Evolutionary conservation across 1,284 basidiomycete species (phyloP), one percentile per base, ranked within the genome.

Genomic region (Kalmanozyma brasiliensis): DNA sequence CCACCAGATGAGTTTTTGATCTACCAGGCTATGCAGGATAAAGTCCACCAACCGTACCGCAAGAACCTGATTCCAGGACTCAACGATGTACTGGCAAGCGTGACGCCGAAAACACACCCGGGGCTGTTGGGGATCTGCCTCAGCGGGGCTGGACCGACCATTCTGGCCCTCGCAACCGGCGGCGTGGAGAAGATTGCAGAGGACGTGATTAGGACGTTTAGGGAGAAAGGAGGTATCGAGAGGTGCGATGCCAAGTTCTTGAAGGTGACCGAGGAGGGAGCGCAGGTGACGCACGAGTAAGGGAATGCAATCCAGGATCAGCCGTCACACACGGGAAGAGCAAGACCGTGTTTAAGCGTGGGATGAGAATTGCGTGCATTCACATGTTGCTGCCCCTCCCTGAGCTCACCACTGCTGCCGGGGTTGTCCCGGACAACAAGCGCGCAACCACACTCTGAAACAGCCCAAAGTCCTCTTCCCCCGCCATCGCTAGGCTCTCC

Each of bases 11-110:
- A 93, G 0, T 89, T 90, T 37, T 88, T 99, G 23, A 98, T 98
- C 72, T 98, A 95, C 84, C 94, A 98, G 83, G 96, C 95, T 0
- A 98, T 98, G 96, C 97, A 98, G 82, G 96, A 99, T 84, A 89
- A 91, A 44, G 88, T 99, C 13, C 96, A 98, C 83, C 96, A 99
- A 82, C 96, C 96, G 0, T 98, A 98, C 83, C 89, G 96, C 32
- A 92, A 91, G 84, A 84, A 86, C 36, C 86, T 98, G 52, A 97
- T 99, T 61, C 96, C 96, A 37, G 96, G 95, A 29, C 86, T 82
- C 17, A 69, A 74, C 11, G 58, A 68, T 9, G 76, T 82, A 20
- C 92, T 95, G 13, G 90, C 91, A 24, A 86, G 87, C 16, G 90
- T 98, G 52, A 96, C 93, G 0, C 94, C 94, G 7, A 78, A 86